These are phyloP conservation scores for Rubia tinctorum DNA, from an alignment of 305 asterid genomes.

Conservation along the genomic window DNA sequence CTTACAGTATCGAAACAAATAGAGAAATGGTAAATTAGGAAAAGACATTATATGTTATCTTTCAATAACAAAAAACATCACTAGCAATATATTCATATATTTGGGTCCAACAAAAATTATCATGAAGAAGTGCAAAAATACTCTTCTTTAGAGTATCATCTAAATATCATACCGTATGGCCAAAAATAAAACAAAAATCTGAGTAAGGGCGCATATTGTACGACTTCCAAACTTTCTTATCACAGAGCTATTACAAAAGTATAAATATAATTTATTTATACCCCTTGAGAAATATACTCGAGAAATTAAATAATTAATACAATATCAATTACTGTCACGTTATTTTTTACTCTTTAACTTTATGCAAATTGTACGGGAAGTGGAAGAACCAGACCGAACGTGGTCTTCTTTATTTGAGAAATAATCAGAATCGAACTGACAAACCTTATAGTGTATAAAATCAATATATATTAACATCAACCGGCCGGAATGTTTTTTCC, in stretches of 20 bases:
- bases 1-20: too few relatives aligned
- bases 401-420: slow-evolving; percentile 11
- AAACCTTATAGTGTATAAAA: neutral
- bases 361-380: neutral
- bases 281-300: neutral
- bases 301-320: neutral
- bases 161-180: too few relatives aligned
- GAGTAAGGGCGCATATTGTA: too few relatives aligned
- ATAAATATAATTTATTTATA: neutral
- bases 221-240: too few relatives aligned
- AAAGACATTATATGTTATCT: too few relatives aligned
- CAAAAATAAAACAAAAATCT: too few relatives aligned
- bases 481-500: neutral
- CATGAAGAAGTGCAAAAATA: too few relatives aligned
- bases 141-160: too few relatives aligned
- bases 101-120: too few relatives aligned
- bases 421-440: neutral
- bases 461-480: neutral
- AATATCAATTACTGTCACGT: neutral
- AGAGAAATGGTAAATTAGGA: too few relatives aligned
- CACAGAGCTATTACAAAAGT: neutral
- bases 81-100: too few relatives aligned
- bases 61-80: too few relatives aligned
- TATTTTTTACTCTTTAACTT: neutral
- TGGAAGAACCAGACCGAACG: neutral